Evolutionary conservation across 2,329 filamentous ascomycete genomes (phyloP).

Genomic region (Aspergillus floridensis): DNA sequence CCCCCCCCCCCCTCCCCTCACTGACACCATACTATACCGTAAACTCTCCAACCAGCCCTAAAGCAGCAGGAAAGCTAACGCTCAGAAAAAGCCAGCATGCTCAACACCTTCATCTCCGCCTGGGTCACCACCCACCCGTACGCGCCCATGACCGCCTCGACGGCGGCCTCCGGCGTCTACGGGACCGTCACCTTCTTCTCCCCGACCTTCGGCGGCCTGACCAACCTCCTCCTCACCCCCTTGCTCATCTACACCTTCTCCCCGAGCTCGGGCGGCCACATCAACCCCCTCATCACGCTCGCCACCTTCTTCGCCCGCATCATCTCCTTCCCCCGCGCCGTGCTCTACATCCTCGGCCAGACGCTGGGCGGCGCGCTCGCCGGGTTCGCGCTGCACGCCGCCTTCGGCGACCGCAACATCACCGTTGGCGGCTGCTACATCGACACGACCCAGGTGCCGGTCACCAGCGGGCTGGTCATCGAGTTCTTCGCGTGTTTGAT

Average conservation of each 20-base stretch:
- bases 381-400: conserved; percentile 42
- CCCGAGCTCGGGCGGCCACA: conserved; percentile 51
- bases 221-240: conserved; percentile 43
- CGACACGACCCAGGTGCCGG: conserved; percentile 35
- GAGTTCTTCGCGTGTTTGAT: conserved; percentile 50
- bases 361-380: conserved; percentile 46
- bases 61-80: too few species aligned
- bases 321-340: conserved; percentile 48
- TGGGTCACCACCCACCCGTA: conserved; percentile 24
- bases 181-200: conserved; percentile 28
- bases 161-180: conserved; percentile 28
- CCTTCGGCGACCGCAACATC: conserved; percentile 28
- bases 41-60: background rate
- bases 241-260: conserved; percentile 52
- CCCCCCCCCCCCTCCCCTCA: too few species aligned
- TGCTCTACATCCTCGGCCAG: conserved; percentile 50
- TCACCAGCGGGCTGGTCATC: conserved; percentile 46
- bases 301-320: conserved; percentile 52
- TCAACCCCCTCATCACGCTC: conserved; percentile 56
- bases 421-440: conserved; percentile 41
- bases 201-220: conserved; percentile 37
- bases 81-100: conserved; percentile 19
- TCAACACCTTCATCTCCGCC: conserved; percentile 27
- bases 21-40: too few species aligned
- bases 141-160: conserved; percentile 15